These are phyloP conservation scores for Pinus tabuliformis DNA, from an alignment of 75 land plant genomes.

Conservation along the genomic window DNA sequence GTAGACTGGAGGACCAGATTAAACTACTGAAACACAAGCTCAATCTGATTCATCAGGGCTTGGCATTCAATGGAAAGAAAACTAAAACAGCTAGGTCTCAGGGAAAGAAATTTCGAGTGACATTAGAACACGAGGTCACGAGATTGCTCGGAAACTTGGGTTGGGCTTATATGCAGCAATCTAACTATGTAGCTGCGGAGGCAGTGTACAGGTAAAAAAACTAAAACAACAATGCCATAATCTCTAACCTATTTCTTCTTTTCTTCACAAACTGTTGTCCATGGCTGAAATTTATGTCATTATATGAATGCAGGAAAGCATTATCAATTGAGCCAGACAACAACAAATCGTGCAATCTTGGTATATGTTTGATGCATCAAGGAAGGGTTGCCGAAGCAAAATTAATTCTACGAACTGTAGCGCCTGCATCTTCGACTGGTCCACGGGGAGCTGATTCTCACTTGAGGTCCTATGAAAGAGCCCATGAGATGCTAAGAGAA, in stretches of 20 bases:
- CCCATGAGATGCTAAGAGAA: conserved; percentile 92
- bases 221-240: background rate
- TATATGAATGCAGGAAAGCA: conserved; percentile 44
- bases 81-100: conserved; percentile 98
- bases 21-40: conserved; percentile 84
- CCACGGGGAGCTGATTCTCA: conserved; percentile 89
- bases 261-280: background rate
- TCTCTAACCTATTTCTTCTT: background rate
- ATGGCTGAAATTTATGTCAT: background rate
- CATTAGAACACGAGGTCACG: conserved; percentile 96
- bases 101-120: conserved; percentile 97
- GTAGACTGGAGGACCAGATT: conserved; percentile 93
- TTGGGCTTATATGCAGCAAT: conserved; percentile 98
- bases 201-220: conserved; percentile 61
- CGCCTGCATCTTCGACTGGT: conserved; percentile 64
- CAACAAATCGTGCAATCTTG: conserved; percentile 98
- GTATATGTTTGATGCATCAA: conserved; percentile 96
- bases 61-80: conserved; percentile 96
- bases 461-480: conserved; percentile 91
- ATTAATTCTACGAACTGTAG: conserved; percentile 59
- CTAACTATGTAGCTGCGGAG: conserved; percentile 82
- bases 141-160: conserved; percentile 94
- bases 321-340: conserved; percentile 82
- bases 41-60: conserved; percentile 87
- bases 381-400: conserved; percentile 86